Evolutionary conservation across 495 filamentous ascomycete species (phyloP), one percentile per base, ranked within the genome.

Genomic region (Penicillium alfredii): DNA sequence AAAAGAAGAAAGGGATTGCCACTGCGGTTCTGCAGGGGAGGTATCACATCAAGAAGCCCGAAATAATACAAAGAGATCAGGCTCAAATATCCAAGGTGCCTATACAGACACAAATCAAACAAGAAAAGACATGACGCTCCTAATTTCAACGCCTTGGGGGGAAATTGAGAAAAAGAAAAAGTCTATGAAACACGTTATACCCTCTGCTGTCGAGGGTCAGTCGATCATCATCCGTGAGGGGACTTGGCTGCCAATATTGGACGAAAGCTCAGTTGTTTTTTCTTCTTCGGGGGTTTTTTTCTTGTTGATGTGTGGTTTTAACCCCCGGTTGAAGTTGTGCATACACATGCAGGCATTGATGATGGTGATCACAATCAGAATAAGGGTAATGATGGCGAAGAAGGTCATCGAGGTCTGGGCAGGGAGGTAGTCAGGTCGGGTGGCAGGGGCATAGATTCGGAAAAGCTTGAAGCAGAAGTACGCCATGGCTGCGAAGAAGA

Each of bases 401-500:
- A 84, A 84, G 13, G 92, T 97, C 52, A 98, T 71, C 26, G 79
- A 84, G 36, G 77, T 76, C 28, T 80, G 76, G 11, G 87, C 88
- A 0, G 90, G 77, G 15, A 69, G 38, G 61, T 96, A 98, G 39
- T 69, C 56, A 4, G 56, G 19, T 17, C 47, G 55, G n/a, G 65
- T 67, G 9, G 47, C 47, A 10, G 69, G 61, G 40, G 77, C 74
- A 66, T 93, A 98, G 80, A 98, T 98, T 55, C 92, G 88, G 37
- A 88, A 79, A 16, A 96, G 78, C 71, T 98, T 98, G 78, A 97
- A 98, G 54, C 94, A 73, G 74, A 98, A 98, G 66, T 97, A 98
- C 31, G 84, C 88, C 48, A 97, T 73, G 23, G 78, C 90, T 33
- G 79, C 88, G 53, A 94, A 87, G 62, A 94, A 93, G 12, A 94